Conservation (phyloP, 352 stramenopile species). For the Phytophthora cryptogea region DNA sequence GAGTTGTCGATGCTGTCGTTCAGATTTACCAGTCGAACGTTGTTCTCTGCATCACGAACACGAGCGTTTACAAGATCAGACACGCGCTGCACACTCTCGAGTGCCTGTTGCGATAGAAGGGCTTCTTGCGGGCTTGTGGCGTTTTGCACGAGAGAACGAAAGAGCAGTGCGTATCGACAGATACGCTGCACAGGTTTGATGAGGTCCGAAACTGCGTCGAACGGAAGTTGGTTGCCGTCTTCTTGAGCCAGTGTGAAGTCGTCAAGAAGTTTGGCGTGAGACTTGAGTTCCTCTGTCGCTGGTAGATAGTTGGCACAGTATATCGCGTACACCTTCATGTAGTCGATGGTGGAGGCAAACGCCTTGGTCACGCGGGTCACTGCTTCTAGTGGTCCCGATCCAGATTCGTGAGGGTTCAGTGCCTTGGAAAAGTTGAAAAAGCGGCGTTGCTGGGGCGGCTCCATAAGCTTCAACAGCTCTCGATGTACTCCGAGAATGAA, state of each 20-base stretch:
- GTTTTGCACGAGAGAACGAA: slow-evolving; percentile 51
- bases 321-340: slow-evolving; percentile 75
- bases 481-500: slow-evolving; percentile 33
- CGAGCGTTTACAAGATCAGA: slow-evolving; percentile 68
- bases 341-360: slow-evolving; percentile 56
- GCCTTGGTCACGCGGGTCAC: slow-evolving; percentile 27
- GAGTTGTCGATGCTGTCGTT: slow-evolving; percentile 45
- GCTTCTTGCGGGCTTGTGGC: slow-evolving; percentile 34
- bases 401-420: background rate
- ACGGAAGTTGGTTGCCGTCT: background rate
- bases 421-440: slow-evolving; percentile 26
- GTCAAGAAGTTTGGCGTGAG: slow-evolving; percentile 41
- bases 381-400: slow-evolving; percentile 26
- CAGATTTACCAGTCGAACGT: slow-evolving; percentile 50
- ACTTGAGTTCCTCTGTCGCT: slow-evolving; percentile 55
- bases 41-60: slow-evolving; percentile 66
- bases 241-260: slow-evolving; percentile 25
- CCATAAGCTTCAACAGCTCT: slow-evolving; percentile 27
- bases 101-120: slow-evolving; percentile 38
- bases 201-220: slow-evolving; percentile 60
- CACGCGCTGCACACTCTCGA: slow-evolving; percentile 51
- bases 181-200: slow-evolving; percentile 81
- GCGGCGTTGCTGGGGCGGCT: slow-evolving; percentile 11
- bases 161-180: slow-evolving; percentile 68
- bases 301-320: slow-evolving; percentile 60